These are phyloP conservation scores for Orobanche coerulescens DNA, from an alignment of 257 asterid genomes.

Conservation along the genomic window DNA sequence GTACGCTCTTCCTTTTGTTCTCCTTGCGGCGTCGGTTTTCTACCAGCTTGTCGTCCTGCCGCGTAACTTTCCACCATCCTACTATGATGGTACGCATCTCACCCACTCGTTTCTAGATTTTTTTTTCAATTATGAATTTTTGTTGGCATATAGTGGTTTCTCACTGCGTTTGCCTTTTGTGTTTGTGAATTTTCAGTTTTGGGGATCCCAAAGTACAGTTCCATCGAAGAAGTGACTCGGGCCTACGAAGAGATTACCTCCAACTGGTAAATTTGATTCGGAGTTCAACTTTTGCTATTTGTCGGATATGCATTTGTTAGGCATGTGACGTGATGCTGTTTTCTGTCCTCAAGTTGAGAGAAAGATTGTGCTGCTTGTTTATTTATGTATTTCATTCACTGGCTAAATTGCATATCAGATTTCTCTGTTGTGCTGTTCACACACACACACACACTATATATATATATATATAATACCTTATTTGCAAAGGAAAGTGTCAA, in stretches of 20 bases:
- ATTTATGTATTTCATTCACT: not conserved
- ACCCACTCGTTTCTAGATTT: not conserved
- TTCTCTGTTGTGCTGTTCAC: too few species aligned
- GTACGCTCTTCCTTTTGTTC: constrained; percentile 61
- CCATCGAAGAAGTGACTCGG: constrained; percentile 58
- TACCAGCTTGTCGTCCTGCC: constrained; percentile 75
- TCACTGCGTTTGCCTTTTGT: constrained; percentile 9
- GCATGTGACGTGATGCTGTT: not conserved
- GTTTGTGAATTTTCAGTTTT: constrained; percentile 34
- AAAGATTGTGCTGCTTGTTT: not conserved
- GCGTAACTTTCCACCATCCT: constrained; percentile 64
- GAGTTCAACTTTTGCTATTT: not conserved
- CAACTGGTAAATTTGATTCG: constrained; percentile 38
- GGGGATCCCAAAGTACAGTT: constrained; percentile 60
- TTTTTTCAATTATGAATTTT: not conserved
- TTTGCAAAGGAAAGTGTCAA: not conserved
- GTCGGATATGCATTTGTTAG: not conserved
- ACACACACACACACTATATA: too few species aligned
- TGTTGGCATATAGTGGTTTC: constrained; percentile 5
- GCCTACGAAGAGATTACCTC: constrained; percentile 62
- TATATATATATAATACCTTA: too few species aligned
- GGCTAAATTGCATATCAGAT: not conserved
- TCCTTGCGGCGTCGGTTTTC: constrained; percentile 52
- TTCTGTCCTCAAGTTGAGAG: not conserved
- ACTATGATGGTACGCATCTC: constrained; percentile 59